phyloP scores from a whole-genome alignment of 768 basidiomycete species.

The Lactarius evosmus region DNA sequence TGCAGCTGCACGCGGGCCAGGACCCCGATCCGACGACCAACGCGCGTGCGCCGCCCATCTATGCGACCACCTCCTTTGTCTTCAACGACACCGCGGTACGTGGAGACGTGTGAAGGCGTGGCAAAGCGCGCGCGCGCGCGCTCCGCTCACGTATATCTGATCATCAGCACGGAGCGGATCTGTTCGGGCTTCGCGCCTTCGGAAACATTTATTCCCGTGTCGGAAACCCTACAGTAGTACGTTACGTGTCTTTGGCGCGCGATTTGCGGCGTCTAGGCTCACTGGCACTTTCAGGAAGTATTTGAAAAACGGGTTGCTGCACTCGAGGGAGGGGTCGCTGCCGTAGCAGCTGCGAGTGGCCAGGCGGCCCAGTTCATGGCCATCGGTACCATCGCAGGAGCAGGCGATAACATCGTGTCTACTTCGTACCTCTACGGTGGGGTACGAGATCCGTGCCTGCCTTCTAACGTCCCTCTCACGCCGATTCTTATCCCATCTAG shows the following conservation, averaged over 20 bases:
- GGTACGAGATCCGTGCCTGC: constrained; percentile 38
- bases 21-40: constrained; percentile 59
- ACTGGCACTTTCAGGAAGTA: constrained; percentile 48
- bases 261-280: background rate
- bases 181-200: constrained; percentile 59
- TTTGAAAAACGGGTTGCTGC: constrained; percentile 79
- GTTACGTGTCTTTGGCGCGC: constrained; percentile 37
- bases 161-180: constrained; percentile 62
- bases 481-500: constrained; percentile 31
- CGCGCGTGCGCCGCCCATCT: constrained; percentile 77
- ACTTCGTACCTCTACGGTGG: constrained; percentile 68
- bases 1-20: constrained; percentile 78
- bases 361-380: constrained; percentile 72
- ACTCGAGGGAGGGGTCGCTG: constrained; percentile 76
- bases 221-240: constrained; percentile 61
- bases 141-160: background rate
- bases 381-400: constrained; percentile 43
- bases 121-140: no score
- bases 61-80: constrained; percentile 66
- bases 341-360: constrained; percentile 70
- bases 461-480: background rate
- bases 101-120: background rate
- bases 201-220: constrained; percentile 69
- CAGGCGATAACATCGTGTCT: constrained; percentile 77
- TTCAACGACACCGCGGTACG: constrained; percentile 68